Evolutionary conservation across 305 asterid species (phyloP).

Genomic region (Vinca major): DNA sequence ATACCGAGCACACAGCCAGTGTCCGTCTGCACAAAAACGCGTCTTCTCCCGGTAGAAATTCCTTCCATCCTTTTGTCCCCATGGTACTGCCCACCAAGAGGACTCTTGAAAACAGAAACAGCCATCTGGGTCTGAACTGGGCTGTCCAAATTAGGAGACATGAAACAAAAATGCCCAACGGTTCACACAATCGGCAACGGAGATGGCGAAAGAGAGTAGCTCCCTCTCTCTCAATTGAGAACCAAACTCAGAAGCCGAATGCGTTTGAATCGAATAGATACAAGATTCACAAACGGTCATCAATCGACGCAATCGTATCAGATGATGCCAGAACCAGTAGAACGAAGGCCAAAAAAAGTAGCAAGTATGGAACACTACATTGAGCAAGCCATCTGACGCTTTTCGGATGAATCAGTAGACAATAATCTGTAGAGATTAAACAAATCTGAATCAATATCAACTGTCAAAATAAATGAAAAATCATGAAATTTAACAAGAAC

Average conservation of each 20-base stretch:
- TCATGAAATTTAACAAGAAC: neutral
- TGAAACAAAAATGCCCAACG: conserved; percentile 25
- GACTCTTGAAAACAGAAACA: conserved; percentile 66
- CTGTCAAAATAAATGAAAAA: neutral
- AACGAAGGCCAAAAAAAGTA: conserved; percentile 14
- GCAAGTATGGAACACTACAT: conserved; percentile 21
- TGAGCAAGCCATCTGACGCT: conserved; percentile 41
- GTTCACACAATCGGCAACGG: conserved; percentile 38
- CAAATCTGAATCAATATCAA: neutral
- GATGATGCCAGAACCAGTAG: neutral
- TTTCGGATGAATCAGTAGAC: conserved; percentile 15
- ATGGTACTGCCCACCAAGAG: conserved; percentile 58
- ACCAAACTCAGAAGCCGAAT: conserved; percentile 47
- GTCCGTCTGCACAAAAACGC: conserved; percentile 91
- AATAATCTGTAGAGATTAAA: conserved; percentile 17
- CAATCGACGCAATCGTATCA: conserved; percentile 25
- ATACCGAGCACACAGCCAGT: conserved; percentile 86
- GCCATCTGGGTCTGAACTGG: conserved; percentile 97
- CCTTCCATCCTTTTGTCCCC: conserved; percentile 56
- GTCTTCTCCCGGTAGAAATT: conserved; percentile 49
- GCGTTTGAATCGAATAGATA: conserved; percentile 22
- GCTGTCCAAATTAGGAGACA: conserved; percentile 76
- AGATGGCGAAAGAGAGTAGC: conserved; percentile 47
- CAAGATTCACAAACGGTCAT: conserved; percentile 30
- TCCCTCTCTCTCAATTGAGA: conserved; percentile 34